phyloP scores from a whole-genome alignment of 768 basidiomycete species.

The Grammothele lineata region DNA sequence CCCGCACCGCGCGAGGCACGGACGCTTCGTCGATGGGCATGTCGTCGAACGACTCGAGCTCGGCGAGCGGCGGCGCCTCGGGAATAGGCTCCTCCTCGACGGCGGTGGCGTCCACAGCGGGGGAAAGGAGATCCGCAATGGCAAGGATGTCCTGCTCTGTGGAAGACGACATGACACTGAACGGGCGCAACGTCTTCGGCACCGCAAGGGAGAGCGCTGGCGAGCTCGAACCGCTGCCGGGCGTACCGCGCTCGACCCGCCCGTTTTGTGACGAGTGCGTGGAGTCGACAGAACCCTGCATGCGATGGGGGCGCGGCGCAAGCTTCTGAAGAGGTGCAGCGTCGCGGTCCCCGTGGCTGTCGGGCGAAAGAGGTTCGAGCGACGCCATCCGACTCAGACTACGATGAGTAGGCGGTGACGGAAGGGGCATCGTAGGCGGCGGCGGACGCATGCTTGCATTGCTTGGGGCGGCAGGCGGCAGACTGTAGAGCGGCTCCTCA shows the following conservation, averaged over 20 bases:
- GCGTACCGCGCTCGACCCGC: no score
- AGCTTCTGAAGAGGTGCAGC: neutral
- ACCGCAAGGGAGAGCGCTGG: conserved; percentile 18
- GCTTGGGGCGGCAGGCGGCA: no score
- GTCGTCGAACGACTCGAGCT: conserved; percentile 6
- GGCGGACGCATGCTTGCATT: neutral
- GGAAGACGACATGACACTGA: conserved; percentile 41
- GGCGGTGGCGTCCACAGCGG: conserved; percentile 23
- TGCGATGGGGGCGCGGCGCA: no score
- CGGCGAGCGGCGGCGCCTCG: conserved; percentile 12
- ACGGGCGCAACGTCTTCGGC: conserved; percentile 26
- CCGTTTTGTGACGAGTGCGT: no score
- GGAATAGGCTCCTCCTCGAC: conserved; percentile 23
- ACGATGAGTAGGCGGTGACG: neutral
- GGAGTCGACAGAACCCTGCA: no score
- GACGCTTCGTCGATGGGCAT: conserved; percentile 5
- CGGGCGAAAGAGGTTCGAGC: no score
- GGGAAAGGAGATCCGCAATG: conserved; percentile 45
- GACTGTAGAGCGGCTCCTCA: neutral
- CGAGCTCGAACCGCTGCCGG: no score
- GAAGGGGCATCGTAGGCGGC: conserved; percentile 6
- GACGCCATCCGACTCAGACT: no score
- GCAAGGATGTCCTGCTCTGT: conserved; percentile 50
- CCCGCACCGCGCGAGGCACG: conserved; percentile 1
- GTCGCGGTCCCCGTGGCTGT: no score